These are phyloP conservation scores for Hypoxylon lenormandii DNA, from an alignment of 495 filamentous ascomycete species.

Conservation along the genomic window DNA sequence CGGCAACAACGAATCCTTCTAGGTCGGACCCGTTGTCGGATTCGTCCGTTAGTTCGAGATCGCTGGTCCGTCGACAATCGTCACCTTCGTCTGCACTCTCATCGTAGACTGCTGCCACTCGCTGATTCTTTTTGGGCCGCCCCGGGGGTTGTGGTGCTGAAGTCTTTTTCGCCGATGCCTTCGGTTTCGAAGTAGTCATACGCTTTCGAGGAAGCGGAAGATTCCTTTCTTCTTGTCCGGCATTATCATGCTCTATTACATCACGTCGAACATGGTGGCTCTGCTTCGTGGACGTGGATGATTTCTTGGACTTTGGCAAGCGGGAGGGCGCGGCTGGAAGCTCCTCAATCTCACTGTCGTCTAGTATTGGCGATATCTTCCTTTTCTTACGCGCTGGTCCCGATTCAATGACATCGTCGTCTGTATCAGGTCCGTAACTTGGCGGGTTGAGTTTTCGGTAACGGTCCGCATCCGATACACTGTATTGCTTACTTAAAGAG, in stretches of 20 bases:
- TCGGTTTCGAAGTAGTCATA: slow-evolving; percentile 28
- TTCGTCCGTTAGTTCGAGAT: slow-evolving; percentile 59
- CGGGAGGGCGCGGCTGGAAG: slow-evolving; percentile 19
- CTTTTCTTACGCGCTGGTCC: slow-evolving; percentile 43
- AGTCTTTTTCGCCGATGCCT: slow-evolving; percentile 18
- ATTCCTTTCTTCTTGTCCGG: slow-evolving; percentile 37
- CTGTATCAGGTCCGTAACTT: slow-evolving; percentile 52
- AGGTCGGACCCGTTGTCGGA: slow-evolving; percentile 62
- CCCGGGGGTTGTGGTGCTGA: slow-evolving; percentile 26
- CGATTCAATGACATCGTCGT: slow-evolving; percentile 19
- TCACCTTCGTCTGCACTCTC: slow-evolving; percentile 61
- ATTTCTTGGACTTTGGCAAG: slow-evolving; percentile 18
- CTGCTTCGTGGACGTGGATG: slow-evolving; percentile 8
- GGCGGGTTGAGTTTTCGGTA: slow-evolving; percentile 50
- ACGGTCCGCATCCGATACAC: slow-evolving; percentile 44
- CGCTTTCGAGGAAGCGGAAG: slow-evolving; percentile 37
- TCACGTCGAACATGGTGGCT: slow-evolving; percentile 10
- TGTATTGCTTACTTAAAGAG: slow-evolving; percentile 44
- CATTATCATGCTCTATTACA: slow-evolving; percentile 28
- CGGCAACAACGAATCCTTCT: slow-evolving; percentile 59
- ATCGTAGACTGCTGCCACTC: slow-evolving; percentile 42
- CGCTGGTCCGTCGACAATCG: slow-evolving; percentile 62
- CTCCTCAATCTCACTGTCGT: slow-evolving; percentile 45
- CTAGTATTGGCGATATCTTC: slow-evolving; percentile 32
- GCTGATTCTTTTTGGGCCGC: slow-evolving; percentile 27